Conservation (phyloP, 768 basidiomycete genomes). For the Serendipita sp. region DNA sequence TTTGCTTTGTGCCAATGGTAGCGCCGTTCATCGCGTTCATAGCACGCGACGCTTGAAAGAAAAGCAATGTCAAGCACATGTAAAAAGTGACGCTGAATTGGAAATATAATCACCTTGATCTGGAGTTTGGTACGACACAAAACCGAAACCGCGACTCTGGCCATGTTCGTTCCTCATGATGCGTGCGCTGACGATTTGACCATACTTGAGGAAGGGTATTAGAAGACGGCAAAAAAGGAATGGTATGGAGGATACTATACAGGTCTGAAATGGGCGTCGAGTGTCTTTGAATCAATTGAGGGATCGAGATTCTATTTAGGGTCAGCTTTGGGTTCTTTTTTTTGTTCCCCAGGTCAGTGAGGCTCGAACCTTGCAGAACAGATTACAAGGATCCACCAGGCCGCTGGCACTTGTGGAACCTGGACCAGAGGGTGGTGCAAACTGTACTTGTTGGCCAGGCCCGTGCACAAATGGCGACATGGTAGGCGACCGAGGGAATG, state of each 20-base stretch:
- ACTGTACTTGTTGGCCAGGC: constrained; percentile 80
- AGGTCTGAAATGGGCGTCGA: constrained; percentile 70
- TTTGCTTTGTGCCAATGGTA: constrained; percentile 53
- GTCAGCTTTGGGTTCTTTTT: too few species aligned
- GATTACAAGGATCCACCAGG: constrained; percentile 77
- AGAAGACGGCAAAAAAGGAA: constrained; percentile 1
- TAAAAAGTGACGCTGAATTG: too few species aligned
- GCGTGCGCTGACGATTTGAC: constrained; percentile 81
- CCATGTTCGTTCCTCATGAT: constrained; percentile 81
- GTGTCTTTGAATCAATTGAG: constrained; percentile 67
- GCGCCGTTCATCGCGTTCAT: constrained; percentile 70
- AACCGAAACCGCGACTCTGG: constrained; percentile 77
- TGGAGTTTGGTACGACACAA: constrained; percentile 74
- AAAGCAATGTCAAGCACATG: background rate
- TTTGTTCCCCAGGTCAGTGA: background rate
- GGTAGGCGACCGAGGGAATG: constrained; percentile 27
- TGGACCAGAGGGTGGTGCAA: constrained; percentile 56
- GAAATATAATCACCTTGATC: constrained; percentile 44
- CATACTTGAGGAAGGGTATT: constrained; percentile 44
- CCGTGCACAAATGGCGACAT: constrained; percentile 57
- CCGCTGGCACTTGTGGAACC: constrained; percentile 76
- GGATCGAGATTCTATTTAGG: constrained; percentile 66
- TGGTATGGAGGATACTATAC: constrained; percentile 25
- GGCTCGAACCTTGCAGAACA: constrained; percentile 61
- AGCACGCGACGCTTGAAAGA: constrained; percentile 44